A percentile compares a stretch with the other conserved stretches of the same genome.
Evolutionary conservation across 441 rosid species (phyloP).

Genomic region (Pelargonium myrrhifolium): DNA sequence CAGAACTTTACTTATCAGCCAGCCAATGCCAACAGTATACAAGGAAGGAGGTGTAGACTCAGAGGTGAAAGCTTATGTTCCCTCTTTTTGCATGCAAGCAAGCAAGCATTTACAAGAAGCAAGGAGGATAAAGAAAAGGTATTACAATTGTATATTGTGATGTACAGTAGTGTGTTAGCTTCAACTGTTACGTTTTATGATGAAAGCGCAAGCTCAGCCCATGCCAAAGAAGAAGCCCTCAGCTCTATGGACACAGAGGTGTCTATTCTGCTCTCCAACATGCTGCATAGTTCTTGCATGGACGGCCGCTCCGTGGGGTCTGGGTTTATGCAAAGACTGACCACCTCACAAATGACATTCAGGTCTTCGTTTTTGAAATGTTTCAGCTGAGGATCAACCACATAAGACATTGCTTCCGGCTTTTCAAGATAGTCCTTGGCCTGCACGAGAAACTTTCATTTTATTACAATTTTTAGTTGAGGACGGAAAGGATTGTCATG

Average conservation of each 20-base stretch:
- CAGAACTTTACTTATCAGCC: constrained; percentile 26
- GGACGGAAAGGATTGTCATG: not conserved
- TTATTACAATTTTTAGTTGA: not conserved
- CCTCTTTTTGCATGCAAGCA: constrained; percentile 12
- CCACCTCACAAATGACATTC: constrained; percentile 64
- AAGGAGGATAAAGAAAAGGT: not conserved
- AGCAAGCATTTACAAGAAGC: constrained; percentile 31
- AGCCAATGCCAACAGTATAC: constrained; percentile 28
- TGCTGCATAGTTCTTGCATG: constrained; percentile 52
- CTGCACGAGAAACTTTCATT: constrained; percentile 31
- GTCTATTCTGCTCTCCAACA: constrained; percentile 68
- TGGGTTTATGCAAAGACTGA: constrained; percentile 52
- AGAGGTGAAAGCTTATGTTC: constrained; percentile 19
- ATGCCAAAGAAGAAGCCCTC: constrained; percentile 82
- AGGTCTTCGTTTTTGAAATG: constrained; percentile 74
- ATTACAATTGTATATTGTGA: constrained; percentile 28
- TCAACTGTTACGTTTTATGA: constrained; percentile 36
- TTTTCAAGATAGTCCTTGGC: constrained; percentile 75
- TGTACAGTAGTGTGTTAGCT: constrained; percentile 41
- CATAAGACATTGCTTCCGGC: constrained; percentile 71
- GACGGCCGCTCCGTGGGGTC: constrained; percentile 52
- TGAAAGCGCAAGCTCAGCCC: constrained; percentile 93
- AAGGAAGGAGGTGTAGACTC: constrained; percentile 9
- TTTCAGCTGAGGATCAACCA: constrained; percentile 88
- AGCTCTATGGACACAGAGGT: constrained; percentile 63